Conservation (phyloP, 2,329 filamentous ascomycete species). For the Aspergillus ochraceoroseus region DNA sequence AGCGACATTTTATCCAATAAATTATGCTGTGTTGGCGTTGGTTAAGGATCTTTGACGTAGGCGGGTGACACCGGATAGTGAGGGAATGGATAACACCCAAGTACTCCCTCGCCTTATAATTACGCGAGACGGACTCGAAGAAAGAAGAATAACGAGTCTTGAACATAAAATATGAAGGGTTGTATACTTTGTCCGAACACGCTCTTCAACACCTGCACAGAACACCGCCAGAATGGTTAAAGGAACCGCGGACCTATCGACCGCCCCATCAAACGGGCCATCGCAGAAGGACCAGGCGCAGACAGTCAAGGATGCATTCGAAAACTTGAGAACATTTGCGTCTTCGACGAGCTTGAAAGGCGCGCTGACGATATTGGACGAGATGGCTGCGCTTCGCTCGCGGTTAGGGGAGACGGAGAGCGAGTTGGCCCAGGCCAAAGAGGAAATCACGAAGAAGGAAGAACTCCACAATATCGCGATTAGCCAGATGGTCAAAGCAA, state of each 20-base stretch:
- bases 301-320: neutral
- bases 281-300: conserved; percentile 2
- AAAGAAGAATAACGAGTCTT: too few species aligned
- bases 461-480: conserved; percentile 6
- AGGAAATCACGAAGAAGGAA: neutral
- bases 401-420: conserved; percentile 5
- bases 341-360: neutral
- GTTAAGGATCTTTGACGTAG: too few species aligned
- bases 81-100: too few species aligned
- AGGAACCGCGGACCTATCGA: neutral
- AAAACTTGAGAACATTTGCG: neutral
- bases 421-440: conserved; percentile 6
- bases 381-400: neutral
- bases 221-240: conserved; percentile 2
- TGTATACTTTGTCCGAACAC: too few species aligned
- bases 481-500: conserved; percentile 5
- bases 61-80: too few species aligned
- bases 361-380: conserved; percentile 2
- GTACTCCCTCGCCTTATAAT: too few species aligned
- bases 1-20: too few species aligned
- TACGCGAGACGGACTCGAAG: too few species aligned
- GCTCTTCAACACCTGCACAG: too few species aligned
- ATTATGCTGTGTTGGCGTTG: too few species aligned
- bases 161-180: neutral
- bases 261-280: neutral